A percentile compares a stretch with the other conserved stretches of the same genome.
phyloP scores from a whole-genome alignment of 139 green algal species.

The Tetraselmis striata region DNA sequence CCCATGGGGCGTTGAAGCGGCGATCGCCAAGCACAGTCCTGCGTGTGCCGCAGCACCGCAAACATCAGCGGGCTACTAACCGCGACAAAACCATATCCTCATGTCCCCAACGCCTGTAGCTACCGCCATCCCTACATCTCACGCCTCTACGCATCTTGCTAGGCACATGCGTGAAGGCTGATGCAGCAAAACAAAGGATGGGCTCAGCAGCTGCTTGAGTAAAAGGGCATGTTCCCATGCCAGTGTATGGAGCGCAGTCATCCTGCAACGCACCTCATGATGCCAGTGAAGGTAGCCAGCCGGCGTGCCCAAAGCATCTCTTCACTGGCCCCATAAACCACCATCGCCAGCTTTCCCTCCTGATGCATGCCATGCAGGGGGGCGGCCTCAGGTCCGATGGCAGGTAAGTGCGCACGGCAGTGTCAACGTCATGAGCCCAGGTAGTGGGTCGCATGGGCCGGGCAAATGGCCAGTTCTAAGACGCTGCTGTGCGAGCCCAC shows the following conservation, averaged over 20 bases:
- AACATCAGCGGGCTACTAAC: neutral
- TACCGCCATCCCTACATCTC: constrained; percentile 1
- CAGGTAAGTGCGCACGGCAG: no score
- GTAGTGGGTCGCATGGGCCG: no score
- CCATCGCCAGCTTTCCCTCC: constrained; percentile 62
- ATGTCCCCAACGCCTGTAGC: neutral
- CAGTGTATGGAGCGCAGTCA: no score
- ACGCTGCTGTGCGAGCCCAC: no score
- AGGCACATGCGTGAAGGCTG: constrained; percentile 26
- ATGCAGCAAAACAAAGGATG: constrained; percentile 35
- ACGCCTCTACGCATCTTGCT: no score
- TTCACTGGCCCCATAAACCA: constrained; percentile 68
- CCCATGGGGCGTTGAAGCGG: constrained; percentile 40
- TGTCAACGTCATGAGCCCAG: no score
- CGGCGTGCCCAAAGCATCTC: constrained; percentile 43
- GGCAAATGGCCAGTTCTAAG: no score
- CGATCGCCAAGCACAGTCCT: constrained; percentile 40
- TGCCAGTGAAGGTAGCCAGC: constrained; percentile 35
- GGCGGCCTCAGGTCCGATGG: no score
- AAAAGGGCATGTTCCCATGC: no score
- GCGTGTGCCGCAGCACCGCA: no score
- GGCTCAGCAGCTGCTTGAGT: neutral
- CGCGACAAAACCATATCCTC: neutral
- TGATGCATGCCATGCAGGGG: no score
- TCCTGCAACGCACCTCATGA: constrained; percentile 41